Percentiles rank a stretch among this genome's conserved stretches.
phyloP scores from a whole-genome alignment of 805 yeast species.

The Grigorovia yakushimaensis region DNA sequence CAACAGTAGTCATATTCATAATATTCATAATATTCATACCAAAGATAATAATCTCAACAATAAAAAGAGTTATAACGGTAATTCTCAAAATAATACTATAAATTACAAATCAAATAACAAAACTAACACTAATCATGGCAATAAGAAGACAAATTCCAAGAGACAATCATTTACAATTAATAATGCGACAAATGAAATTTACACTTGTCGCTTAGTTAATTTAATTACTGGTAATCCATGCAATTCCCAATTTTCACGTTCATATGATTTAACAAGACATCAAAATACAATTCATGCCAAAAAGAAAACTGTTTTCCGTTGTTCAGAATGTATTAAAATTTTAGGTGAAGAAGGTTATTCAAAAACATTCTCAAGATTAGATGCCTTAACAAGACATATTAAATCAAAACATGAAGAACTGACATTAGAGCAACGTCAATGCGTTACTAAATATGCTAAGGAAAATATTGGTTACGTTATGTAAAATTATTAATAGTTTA shows the following conservation, averaged over 20 bases:
- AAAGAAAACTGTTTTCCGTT: constrained; percentile 74
- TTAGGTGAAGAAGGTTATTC: constrained; percentile 36
- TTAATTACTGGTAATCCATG: constrained; percentile 24
- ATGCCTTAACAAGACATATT: constrained; percentile 88
- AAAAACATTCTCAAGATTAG: constrained; percentile 86
- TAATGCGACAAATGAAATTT: constrained; percentile 5
- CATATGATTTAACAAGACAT: constrained; percentile 89
- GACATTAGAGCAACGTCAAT: constrained; percentile 49
- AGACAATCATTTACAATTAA: neutral
- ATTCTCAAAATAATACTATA: constrained; percentile 1
- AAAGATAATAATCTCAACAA: no score
- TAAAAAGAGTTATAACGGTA: neutral
- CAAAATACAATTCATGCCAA: constrained; percentile 94
- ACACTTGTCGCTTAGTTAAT: constrained; percentile 15
- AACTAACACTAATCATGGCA: neutral
- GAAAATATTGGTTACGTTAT: constrained; percentile 56
- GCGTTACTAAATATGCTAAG: constrained; percentile 65
- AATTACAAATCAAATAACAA: neutral
- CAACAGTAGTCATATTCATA: neutral
- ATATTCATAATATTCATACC: neutral
- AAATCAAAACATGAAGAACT: constrained; percentile 71
- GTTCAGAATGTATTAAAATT: constrained; percentile 62
- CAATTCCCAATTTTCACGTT: constrained; percentile 62
- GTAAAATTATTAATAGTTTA: constrained; percentile 1
- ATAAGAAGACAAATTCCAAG: neutral